phyloP scores from a whole-genome alignment of 208 protist genomes.

The Crithidia brevicula region DNA sequence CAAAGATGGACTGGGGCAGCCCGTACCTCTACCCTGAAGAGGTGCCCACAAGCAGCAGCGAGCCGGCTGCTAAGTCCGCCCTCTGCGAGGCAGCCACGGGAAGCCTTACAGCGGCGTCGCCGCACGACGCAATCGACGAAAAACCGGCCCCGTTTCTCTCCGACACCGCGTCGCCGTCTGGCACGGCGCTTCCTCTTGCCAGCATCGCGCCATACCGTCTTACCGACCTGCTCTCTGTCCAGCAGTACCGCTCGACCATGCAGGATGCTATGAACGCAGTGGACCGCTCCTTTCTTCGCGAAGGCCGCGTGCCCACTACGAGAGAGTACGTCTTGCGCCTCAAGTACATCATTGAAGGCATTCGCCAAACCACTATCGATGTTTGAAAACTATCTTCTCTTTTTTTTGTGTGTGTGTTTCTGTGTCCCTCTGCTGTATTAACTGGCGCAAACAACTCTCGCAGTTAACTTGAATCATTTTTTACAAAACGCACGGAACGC shows the following conservation, averaged over 20 bases:
- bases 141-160: conserved; percentile 11
- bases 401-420: neutral
- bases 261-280: conserved; percentile 79
- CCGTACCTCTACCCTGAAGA: conserved; percentile 64
- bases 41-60: conserved; percentile 22
- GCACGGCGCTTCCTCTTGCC: conserved; percentile 41
- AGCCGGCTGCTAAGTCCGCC: neutral
- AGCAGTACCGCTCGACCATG: conserved; percentile 82
- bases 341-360: conserved; percentile 65
- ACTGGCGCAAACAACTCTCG: no score
- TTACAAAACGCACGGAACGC: no score
- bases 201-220: conserved; percentile 47
- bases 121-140: neutral
- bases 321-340: conserved; percentile 76
- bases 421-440: no score
- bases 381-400: conserved; percentile 7
- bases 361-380: conserved; percentile 55
- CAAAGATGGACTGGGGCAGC: conserved; percentile 85
- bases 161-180: neutral
- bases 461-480: no score
- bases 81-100: no score
- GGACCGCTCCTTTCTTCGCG: conserved; percentile 78
- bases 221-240: conserved; percentile 53
- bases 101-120: neutral
- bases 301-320: conserved; percentile 66